Evolutionary conservation across 2,329 filamentous ascomycete genomes (phyloP).

Genomic region (Scedosporium apiospermum): DNA sequence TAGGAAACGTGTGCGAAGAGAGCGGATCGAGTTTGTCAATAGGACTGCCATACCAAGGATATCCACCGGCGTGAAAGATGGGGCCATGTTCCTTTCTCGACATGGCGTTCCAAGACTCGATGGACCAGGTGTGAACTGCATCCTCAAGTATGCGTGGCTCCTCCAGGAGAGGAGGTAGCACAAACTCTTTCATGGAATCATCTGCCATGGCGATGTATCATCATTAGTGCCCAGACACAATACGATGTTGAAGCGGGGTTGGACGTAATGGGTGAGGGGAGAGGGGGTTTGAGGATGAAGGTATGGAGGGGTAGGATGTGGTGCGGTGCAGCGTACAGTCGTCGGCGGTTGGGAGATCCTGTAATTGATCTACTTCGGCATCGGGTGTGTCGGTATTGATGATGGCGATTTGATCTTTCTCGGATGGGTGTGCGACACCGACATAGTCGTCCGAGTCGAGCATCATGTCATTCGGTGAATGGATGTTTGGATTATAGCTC

Average conservation of each 20-base stretch:
- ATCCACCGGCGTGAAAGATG: constrained; percentile 73
- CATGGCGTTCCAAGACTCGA: constrained; percentile 70
- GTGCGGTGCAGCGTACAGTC: constrained; percentile 13
- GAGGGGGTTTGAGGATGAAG: not conserved
- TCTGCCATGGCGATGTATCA: constrained; percentile 32
- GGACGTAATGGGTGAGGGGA: not conserved
- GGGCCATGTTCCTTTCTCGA: constrained; percentile 80
- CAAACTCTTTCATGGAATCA: constrained; percentile 75
- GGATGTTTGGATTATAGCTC: constrained; percentile 40
- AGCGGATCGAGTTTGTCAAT: not conserved
- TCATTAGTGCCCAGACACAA: not conserved
- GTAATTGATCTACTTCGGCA: constrained; percentile 35
- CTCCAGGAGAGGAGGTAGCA: constrained; percentile 61
- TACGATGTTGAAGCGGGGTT: not conserved
- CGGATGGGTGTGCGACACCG: constrained; percentile 36
- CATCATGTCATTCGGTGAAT: constrained; percentile 48
- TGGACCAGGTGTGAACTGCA: constrained; percentile 72
- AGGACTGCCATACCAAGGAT: constrained; percentile 60
- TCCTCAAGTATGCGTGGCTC: constrained; percentile 76
- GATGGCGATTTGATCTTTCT: constrained; percentile 43
- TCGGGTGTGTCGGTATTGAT: constrained; percentile 44
- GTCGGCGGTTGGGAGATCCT: constrained; percentile 39
- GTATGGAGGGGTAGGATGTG: not conserved
- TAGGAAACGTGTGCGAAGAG: not conserved
- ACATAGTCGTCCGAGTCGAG: constrained; percentile 46